Evolutionary conservation across 306 rosid genomes (phyloP).

Genomic region (Neltuma alba): DNA sequence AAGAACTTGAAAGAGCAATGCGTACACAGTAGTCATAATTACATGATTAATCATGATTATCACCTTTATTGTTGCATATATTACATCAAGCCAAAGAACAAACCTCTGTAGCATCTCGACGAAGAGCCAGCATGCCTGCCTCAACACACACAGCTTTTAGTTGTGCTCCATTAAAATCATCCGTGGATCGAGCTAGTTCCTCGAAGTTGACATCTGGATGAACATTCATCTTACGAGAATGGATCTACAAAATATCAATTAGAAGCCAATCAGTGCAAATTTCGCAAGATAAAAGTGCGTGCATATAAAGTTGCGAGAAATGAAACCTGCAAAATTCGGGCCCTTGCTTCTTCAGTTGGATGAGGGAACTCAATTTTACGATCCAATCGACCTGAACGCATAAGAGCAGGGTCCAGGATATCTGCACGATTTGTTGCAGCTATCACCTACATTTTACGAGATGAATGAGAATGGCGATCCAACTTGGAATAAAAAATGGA

Average conservation of each 20-base stretch:
- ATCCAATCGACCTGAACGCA: slow-evolving; percentile 93
- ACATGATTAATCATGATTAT: slow-evolving; percentile 10
- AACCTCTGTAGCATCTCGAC: slow-evolving; percentile 95
- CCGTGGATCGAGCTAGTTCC: slow-evolving; percentile 85
- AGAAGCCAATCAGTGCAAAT: slow-evolving; percentile 13
- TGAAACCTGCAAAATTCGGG: slow-evolving; percentile 78
- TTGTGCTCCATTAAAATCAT: slow-evolving; percentile 86
- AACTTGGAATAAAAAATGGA: neutral
- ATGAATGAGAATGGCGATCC: slow-evolving; percentile 3
- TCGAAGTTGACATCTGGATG: slow-evolving; percentile 85
- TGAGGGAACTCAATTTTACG: slow-evolving; percentile 91
- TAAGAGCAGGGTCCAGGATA: slow-evolving; percentile 83
- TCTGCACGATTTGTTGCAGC: slow-evolving; percentile 95
- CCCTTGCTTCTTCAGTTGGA: slow-evolving; percentile 93
- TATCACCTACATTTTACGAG: slow-evolving; percentile 58
- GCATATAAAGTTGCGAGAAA: neutral
- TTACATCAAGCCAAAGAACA: neutral
- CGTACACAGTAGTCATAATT: neutral
- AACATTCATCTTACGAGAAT: slow-evolving; percentile 86
- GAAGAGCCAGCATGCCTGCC: slow-evolving; percentile 93
- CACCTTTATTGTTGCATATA: neutral
- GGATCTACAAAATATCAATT: slow-evolving; percentile 53
- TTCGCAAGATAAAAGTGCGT: neutral
- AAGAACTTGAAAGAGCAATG: neutral
- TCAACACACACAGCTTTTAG: slow-evolving; percentile 93